These are phyloP conservation scores for Solanum bulbocastanum DNA, from an alignment of 257 asterid species.

Conservation along the genomic window DNA sequence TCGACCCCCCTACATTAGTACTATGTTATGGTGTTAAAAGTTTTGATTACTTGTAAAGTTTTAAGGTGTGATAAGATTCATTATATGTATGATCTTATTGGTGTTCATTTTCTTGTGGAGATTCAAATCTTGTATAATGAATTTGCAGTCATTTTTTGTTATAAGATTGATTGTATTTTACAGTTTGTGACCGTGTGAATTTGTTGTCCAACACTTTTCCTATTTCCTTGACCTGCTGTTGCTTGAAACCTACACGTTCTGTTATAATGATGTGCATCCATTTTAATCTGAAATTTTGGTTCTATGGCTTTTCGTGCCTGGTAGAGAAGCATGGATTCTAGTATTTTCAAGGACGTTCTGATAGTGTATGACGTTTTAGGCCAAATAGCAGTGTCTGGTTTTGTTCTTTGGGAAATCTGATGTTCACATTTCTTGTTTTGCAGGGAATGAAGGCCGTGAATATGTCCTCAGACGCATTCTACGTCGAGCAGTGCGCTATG, in stretches of 20 bases:
- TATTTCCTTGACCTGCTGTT: background rate
- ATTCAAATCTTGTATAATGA: background rate
- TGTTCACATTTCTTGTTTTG: conserved; percentile 1
- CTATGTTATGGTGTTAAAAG: background rate
- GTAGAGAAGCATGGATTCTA: background rate
- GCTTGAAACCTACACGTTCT: background rate
- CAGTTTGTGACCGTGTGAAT: background rate
- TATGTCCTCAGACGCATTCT: conserved; percentile 92
- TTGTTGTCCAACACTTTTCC: background rate
- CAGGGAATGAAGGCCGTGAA: conserved; percentile 99
- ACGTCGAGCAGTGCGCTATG: conserved; percentile 97
- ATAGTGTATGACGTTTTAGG: background rate
- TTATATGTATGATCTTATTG: background rate
- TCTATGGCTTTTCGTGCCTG: background rate
- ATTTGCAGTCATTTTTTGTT: background rate
- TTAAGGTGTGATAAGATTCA: background rate
- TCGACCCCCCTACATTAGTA: background rate
- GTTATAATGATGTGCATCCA: background rate
- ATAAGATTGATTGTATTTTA: background rate
- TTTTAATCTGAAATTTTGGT: background rate
- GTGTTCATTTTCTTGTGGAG: background rate
- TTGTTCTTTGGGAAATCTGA: background rate
- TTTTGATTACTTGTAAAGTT: background rate
- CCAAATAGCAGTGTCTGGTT: background rate
- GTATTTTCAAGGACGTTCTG: background rate